Conservation (phyloP, 345 rosid genomes). For the Jatropha curcas region DNA sequence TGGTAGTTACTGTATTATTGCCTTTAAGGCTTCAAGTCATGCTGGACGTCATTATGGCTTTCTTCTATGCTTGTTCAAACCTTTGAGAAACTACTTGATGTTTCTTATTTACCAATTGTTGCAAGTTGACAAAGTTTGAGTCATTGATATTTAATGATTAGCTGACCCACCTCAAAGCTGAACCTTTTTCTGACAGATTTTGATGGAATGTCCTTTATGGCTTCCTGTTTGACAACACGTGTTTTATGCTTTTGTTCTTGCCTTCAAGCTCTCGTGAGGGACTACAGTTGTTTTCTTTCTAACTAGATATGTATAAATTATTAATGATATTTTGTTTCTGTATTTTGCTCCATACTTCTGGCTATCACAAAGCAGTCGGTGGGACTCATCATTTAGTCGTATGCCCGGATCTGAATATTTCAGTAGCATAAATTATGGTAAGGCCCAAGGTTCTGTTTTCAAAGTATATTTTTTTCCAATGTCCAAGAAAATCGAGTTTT, state of each 20-base stretch:
- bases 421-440: constrained; percentile 65
- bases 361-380: constrained; percentile 50
- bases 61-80: constrained; percentile 1
- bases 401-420: constrained; percentile 81
- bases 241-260: neutral
- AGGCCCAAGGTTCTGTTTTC: constrained; percentile 17
- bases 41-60: neutral
- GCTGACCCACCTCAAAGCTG: neutral
- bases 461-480: constrained; percentile 6
- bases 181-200: neutral
- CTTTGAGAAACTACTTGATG: neutral
- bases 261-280: neutral
- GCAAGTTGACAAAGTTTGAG: constrained; percentile 3
- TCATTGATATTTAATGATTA: neutral
- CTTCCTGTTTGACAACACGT: neutral
- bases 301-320: constrained; percentile 8
- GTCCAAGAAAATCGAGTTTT: constrained; percentile 14
- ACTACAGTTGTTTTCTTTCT: neutral
- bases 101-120: neutral
- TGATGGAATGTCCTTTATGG: neutral
- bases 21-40: neutral
- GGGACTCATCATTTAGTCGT: constrained; percentile 83
- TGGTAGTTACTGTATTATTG: neutral
- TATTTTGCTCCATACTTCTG: constrained; percentile 15
- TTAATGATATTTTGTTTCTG: constrained; percentile 11